phyloP scores from a whole-genome alignment of 345 rosid species.

The Adansonia digitata region DNA sequence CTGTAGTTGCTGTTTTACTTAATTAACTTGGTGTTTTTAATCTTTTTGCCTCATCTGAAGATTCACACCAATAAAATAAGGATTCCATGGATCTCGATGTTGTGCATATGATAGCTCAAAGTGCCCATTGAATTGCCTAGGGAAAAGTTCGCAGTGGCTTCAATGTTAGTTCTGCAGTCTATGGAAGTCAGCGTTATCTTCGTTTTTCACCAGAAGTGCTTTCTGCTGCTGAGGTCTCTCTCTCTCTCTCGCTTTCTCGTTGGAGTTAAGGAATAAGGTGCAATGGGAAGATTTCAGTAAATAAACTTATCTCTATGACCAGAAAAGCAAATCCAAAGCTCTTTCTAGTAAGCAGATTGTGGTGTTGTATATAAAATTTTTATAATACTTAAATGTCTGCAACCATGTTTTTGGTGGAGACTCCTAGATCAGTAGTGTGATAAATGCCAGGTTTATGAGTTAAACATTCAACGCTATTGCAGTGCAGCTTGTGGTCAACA shows the following conservation, averaged over 20 bases:
- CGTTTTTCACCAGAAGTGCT: slow-evolving; percentile 91
- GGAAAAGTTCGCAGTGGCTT: slow-evolving; percentile 99
- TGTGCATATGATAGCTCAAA: slow-evolving; percentile 86
- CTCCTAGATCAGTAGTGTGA: not conserved
- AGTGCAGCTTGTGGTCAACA: not conserved
- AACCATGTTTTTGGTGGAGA: not conserved
- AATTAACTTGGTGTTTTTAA: slow-evolving; percentile 81
- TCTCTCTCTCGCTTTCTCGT: slow-evolving; percentile 3
- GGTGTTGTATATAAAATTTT: not conserved
- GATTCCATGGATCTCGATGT: slow-evolving; percentile 49
- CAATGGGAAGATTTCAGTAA: not conserved
- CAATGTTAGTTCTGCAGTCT: slow-evolving; percentile 97
- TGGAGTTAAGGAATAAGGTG: not conserved
- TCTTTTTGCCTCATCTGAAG: slow-evolving; percentile 47
- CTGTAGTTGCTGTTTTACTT: slow-evolving; percentile 84
- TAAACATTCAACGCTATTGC: not conserved
- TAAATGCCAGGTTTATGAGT: not conserved
- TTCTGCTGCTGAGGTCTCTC: slow-evolving; percentile 77
- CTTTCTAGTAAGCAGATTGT: not conserved
- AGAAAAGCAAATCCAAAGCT: not conserved
- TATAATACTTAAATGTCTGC: not conserved
- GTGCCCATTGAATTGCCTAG: slow-evolving; percentile 94
- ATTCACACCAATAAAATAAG: slow-evolving; percentile 25
- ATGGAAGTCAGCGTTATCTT: slow-evolving; percentile 91
- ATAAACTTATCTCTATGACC: not conserved